Evolutionary conservation across 116 monocot species (phyloP).

Genomic region (Phalaenopsis hybrid): DNA sequence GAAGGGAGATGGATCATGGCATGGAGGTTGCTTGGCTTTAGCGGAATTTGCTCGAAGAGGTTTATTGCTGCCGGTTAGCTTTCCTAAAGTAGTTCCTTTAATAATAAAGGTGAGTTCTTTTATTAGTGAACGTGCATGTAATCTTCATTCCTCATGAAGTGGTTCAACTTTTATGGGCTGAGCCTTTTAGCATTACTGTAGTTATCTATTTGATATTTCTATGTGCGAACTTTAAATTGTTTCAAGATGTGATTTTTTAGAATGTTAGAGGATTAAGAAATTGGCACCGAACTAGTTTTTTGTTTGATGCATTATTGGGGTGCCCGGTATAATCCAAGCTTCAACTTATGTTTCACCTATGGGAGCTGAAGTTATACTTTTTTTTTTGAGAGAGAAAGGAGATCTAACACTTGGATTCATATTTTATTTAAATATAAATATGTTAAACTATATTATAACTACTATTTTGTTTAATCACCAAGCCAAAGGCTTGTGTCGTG

Average conservation of each 20-base stretch:
- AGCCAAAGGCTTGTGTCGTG: too few relatives aligned
- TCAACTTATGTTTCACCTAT: not conserved
- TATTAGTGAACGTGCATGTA: not conserved
- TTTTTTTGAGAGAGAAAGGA: not conserved
- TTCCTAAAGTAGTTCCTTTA: slow-evolving; percentile 86
- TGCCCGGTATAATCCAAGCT: not conserved
- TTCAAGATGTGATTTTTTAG: not conserved
- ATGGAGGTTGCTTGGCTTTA: slow-evolving; percentile 96
- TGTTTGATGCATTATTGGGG: not conserved
- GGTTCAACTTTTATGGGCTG: not conserved
- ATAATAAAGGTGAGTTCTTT: slow-evolving; percentile 55
- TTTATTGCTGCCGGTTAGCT: slow-evolving; percentile 67
- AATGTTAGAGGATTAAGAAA: not conserved
- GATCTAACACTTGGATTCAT: not conserved
- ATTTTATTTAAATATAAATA: not conserved
- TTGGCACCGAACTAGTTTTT: not conserved
- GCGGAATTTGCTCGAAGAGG: slow-evolving; percentile 96
- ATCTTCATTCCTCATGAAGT: not conserved
- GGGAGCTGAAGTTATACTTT: not conserved
- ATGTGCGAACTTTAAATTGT: not conserved
- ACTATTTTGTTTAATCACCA: too few relatives aligned
- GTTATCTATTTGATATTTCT: not conserved
- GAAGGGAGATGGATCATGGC: slow-evolving; percentile 99
- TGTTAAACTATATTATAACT: too few relatives aligned
- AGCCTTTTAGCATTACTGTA: not conserved